These are phyloP conservation scores for Inga laurina DNA, from an alignment of 306 rosid genomes.

Conservation along the genomic window DNA sequence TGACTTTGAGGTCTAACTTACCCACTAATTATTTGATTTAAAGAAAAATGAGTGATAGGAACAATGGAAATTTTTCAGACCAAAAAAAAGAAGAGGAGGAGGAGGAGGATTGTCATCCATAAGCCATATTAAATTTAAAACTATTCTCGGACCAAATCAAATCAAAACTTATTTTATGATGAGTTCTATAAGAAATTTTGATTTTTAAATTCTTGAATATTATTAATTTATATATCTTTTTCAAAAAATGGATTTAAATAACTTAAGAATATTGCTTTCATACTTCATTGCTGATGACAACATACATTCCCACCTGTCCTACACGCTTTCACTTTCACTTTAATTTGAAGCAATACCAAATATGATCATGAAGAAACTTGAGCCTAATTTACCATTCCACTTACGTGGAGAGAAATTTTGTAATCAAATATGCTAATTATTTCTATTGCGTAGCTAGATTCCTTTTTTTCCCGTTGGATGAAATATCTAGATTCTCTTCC, in stretches of 20 bases:
- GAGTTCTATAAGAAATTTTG: not conserved
- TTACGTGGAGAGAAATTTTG: not conserved
- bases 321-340: not conserved
- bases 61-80: not conserved
- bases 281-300: not conserved
- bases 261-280: not conserved
- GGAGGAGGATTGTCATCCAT: not conserved
- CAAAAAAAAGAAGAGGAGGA: too few relatives aligned
- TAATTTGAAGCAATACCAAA: not conserved
- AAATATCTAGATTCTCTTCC: not conserved
- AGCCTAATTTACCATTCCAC: not conserved
- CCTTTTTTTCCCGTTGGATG: not conserved
- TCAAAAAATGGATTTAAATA: not conserved
- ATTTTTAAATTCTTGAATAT: not conserved
- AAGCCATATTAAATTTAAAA: not conserved
- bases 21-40: not conserved
- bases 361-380: not conserved
- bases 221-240: not conserved
- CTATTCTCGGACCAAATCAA: not conserved
- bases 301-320: not conserved
- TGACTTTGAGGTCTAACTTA: slow-evolving; percentile 13
- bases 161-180: not conserved
- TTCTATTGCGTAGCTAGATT: not conserved
- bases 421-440: not conserved
- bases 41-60: not conserved